Evolutionary conservation across 73 alveolate species (phyloP).

Genomic region (Symbiodinium natans): DNA sequence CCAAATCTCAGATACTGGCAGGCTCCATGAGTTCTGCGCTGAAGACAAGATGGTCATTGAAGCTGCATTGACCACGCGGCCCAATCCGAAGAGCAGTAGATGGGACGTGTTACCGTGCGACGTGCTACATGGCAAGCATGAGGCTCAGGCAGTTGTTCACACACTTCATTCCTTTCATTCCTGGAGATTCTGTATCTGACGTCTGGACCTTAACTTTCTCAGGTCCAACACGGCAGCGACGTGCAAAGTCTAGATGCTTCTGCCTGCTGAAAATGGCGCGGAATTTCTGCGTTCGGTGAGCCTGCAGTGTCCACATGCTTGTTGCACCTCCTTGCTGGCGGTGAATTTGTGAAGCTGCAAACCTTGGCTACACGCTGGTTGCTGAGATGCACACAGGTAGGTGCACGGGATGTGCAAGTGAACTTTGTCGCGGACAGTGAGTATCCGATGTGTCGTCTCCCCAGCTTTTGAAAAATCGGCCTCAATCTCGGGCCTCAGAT

Average conservation of each 20-base stretch:
- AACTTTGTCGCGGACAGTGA: constrained; percentile 87
- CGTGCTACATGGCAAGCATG: constrained; percentile 36
- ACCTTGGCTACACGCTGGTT: too few relatives aligned
- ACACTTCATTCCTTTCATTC: too few relatives aligned
- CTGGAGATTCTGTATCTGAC: too few relatives aligned
- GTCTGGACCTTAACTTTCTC: background rate
- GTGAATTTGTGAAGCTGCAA: too few relatives aligned
- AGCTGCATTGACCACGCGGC: background rate
- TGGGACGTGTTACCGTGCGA: constrained; percentile 73
- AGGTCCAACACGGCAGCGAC: background rate
- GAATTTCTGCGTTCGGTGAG: too few relatives aligned
- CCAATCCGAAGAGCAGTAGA: background rate
- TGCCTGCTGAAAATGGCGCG: too few relatives aligned
- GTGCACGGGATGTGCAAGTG: constrained; percentile 57
- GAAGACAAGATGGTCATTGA: constrained; percentile 40
- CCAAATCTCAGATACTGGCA: background rate
- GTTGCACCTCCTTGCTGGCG: too few relatives aligned
- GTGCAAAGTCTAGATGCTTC: too few relatives aligned
- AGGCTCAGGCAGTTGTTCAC: too few relatives aligned
- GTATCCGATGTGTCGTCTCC: constrained; percentile 49
- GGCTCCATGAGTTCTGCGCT: constrained; percentile 66
- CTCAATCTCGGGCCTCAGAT: background rate
- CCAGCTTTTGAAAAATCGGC: too few relatives aligned
- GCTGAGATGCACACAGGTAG: too few relatives aligned
- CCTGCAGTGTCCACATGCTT: too few relatives aligned